phyloP scores from a whole-genome alignment of 208 protist species.

The Porcisia hertigi region DNA sequence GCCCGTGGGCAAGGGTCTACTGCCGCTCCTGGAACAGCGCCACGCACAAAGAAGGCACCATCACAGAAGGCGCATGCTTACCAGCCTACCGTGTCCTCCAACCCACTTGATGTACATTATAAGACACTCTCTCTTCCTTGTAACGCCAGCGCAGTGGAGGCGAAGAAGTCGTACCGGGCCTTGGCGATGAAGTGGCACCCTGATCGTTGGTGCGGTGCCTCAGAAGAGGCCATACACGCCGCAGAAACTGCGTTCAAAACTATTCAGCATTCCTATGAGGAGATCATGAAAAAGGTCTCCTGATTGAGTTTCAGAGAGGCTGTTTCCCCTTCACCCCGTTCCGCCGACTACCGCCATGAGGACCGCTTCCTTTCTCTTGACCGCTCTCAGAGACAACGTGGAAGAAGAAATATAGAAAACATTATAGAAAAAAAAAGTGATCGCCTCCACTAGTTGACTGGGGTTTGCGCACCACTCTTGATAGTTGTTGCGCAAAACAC shows the following conservation, averaged over 20 bases:
- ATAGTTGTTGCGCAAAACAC: no score
- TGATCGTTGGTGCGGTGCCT: slow-evolving; percentile 61
- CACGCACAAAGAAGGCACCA: not conserved
- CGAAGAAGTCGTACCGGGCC: slow-evolving; percentile 46
- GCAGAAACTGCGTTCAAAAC: slow-evolving; percentile 70
- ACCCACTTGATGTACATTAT: slow-evolving; percentile 17
- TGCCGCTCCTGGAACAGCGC: not conserved
- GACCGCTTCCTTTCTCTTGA: not conserved
- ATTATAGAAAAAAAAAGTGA: not conserved
- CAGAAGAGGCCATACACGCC: slow-evolving; percentile 25
- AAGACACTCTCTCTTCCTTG: slow-evolving; percentile 14
- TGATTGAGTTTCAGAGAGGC: not conserved
- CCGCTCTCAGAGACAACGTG: not conserved
- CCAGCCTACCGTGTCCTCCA: no score
- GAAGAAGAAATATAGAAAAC: not conserved
- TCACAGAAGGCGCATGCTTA: not conserved
- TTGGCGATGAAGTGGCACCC: slow-evolving; percentile 82
- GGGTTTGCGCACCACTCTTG: no score
- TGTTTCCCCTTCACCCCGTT: not conserved
- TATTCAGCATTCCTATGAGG: slow-evolving; percentile 69
- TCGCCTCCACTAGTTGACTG: no score
- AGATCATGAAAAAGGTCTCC: slow-evolving; percentile 42
- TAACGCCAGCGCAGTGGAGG: slow-evolving; percentile 10
- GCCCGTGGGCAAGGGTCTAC: slow-evolving; percentile 15
- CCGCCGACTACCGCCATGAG: not conserved